Evolutionary conservation across 345 rosid species (phyloP), one percentile per base, ranked within the genome.

Genomic region (Brassica nigra): DNA sequence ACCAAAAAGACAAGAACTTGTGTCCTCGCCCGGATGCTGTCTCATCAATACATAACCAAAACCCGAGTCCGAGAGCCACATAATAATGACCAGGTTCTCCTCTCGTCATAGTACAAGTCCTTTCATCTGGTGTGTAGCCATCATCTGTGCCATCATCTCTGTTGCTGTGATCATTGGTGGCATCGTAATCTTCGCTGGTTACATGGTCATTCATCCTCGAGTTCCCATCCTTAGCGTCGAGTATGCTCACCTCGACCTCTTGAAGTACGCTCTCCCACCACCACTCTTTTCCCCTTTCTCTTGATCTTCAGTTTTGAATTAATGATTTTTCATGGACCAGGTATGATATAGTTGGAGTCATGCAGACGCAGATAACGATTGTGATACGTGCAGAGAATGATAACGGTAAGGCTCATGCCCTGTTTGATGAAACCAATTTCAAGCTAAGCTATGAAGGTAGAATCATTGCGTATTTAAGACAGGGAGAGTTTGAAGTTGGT

Each of bases 171-270:
- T 93, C 72, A 3, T 89, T 29, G 84, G 82, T 3, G 97, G 99
- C 44, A 85, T 96, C 42, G 84, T 72, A 1, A 72, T 90, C 54
- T 88, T 92, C 82, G 84, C 86, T 18, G 95, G 92, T 8, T 96
- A 96, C 85, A 2, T 88, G 18, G 78, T 93, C 3, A 84, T 93
- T 62, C 98, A 91, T 66, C 99, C 99, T 0, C 77, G 97, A 30
- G 80, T 92, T 20, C 99, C 98, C 1, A 76, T 86, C 76, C 78
- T 96, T 33, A 85, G 88, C 20, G 93, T 93, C 18, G 14, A 69
- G 1, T 55, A 66, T 2, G 99, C 97, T 23, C 85, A 76, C 55
- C 90, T 96, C 23, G 84, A 90, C 78, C 27, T 30, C 14, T 79
- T 93, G 12, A 85, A 76, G 73, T 84, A 27, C 37, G 84, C 81